These are phyloP conservation scores for Platismatia glauca DNA, from an alignment of 495 filamentous ascomycete genomes.

Conservation along the genomic window DNA sequence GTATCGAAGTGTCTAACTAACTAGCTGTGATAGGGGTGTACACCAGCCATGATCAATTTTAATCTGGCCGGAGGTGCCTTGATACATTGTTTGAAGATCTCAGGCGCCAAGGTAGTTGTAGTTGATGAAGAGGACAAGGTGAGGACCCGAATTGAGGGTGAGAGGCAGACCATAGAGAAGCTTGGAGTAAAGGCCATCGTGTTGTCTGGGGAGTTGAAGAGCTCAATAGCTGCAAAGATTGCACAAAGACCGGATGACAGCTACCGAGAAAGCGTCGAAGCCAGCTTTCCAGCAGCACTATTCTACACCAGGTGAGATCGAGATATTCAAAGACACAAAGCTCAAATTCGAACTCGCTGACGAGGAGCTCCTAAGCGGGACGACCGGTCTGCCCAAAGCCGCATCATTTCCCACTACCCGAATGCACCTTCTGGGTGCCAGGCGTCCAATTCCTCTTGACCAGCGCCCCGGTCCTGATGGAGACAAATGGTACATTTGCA, in stretches of 20 bases:
- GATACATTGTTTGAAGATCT: slow-evolving; percentile 59
- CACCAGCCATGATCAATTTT: slow-evolving; percentile 65
- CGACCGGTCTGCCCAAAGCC: slow-evolving; percentile 58
- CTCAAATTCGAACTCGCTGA: background rate
- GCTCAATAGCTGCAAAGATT: slow-evolving; percentile 40
- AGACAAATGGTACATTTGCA: slow-evolving; percentile 66
- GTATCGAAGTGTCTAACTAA: background rate
- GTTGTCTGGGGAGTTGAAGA: slow-evolving; percentile 39
- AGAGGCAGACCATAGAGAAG: slow-evolving; percentile 38
- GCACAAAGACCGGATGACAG: slow-evolving; percentile 42
- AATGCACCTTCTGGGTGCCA: slow-evolving; percentile 25
- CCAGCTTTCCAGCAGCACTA: slow-evolving; percentile 46
- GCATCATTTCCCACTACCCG: slow-evolving; percentile 43
- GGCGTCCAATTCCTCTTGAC: slow-evolving; percentile 26
- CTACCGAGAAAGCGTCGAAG: slow-evolving; percentile 38
- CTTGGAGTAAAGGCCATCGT: slow-evolving; percentile 46
- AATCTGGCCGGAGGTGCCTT: slow-evolving; percentile 57
- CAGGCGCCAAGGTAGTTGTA: slow-evolving; percentile 49
- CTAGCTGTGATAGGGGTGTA: slow-evolving; percentile 34
- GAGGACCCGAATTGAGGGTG: slow-evolving; percentile 46
- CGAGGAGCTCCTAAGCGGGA: slow-evolving; percentile 36
- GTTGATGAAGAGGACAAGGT: slow-evolving; percentile 56
- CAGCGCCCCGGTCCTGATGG: slow-evolving; percentile 32
- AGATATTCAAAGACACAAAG: background rate
- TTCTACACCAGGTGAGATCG: slow-evolving; percentile 53